These are phyloP conservation scores for Phytophthora agathidicida DNA, from an alignment of 352 stramenopile species.

Conservation along the genomic window DNA sequence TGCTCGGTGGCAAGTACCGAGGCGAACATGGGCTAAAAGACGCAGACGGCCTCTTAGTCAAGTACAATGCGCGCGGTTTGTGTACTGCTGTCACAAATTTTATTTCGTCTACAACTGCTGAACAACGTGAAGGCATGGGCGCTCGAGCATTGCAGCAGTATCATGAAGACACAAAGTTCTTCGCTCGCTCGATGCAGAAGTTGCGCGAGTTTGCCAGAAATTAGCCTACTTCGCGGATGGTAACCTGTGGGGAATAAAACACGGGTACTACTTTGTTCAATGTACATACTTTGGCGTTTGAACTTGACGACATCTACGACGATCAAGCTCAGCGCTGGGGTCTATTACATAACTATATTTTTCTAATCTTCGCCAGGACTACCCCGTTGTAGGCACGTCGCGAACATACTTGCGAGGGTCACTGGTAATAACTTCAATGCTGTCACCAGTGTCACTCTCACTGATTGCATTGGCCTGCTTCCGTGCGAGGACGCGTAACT, in stretches of 20 bases:
- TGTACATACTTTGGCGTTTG: conserved; percentile 1
- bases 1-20: conserved; percentile 23
- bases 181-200: conserved; percentile 36
- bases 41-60: conserved; percentile 3
- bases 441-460: neutral
- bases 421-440: conserved; percentile 13
- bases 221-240: neutral
- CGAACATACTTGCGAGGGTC: conserved; percentile 11
- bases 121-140: conserved; percentile 27
- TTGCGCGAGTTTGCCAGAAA: conserved; percentile 24
- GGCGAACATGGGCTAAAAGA: conserved; percentile 26
- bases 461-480: conserved; percentile 6
- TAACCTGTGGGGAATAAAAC: no score
- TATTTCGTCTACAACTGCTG: conserved; percentile 23
- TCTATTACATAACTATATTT: conserved; percentile 25
- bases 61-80: conserved; percentile 6
- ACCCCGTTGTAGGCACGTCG: conserved; percentile 9
- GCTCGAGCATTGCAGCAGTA: conserved; percentile 36
- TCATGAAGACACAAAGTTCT: conserved; percentile 47
- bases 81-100: conserved; percentile 36
- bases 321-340: neutral
- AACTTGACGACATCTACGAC: neutral
- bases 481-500: conserved; percentile 35
- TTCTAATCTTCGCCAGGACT: conserved; percentile 3
- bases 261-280: conserved; percentile 1